Base-by-base conservation (phyloP, 164 flowering plant genomes). In the Vitis rotundifolia region DNA sequence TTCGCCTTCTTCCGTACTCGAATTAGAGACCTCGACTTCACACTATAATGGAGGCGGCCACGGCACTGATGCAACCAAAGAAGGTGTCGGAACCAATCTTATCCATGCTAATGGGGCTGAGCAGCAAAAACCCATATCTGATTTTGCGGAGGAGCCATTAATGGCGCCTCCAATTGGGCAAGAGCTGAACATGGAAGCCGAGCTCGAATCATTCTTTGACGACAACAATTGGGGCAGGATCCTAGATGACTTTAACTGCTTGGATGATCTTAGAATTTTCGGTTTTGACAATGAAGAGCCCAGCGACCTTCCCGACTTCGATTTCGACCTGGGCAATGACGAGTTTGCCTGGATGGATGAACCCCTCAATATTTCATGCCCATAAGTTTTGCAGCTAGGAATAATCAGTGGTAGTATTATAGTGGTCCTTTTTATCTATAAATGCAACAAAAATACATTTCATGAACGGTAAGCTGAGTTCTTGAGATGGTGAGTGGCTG, bases 341-440 rank as follows among this genome's bases (percentile, higher is more conserved):
- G 84, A 83, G 37, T 66, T 83, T 48, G 78, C 71, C 37, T 84
- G 84, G 92, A 79, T 82, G 69, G 86, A 91, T 64, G 87, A 84
- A 51, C 75, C 85, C 72, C 79, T 79, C 72, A 86, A 87, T 70
- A 78, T 89, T 31, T 81, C 79, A 9, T 84, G 88, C 88, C 81
- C 73, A 28, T 85, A 82, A 88, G 78, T 87, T 88, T 88, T 89
- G 87, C 83, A 85, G 88, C 71, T 79, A 78, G 73, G 68, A 79
- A 65, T 66, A 69, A 58, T n/a, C 65, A 63, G 67, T 73, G 44
- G 28, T 67, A 14, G 3, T 53, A 51, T 22, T 59, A 69, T 55
- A 44, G 49, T 9, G 9, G 26, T 12, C 0, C n/a, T 16, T 58
- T 18, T 52, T 63, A 56, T n/a, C 11, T 26, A 14, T 60, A 11